These are phyloP conservation scores for Aspergillus tanneri DNA, from an alignment of 2,329 filamentous ascomycete genomes.

Conservation along the genomic window DNA sequence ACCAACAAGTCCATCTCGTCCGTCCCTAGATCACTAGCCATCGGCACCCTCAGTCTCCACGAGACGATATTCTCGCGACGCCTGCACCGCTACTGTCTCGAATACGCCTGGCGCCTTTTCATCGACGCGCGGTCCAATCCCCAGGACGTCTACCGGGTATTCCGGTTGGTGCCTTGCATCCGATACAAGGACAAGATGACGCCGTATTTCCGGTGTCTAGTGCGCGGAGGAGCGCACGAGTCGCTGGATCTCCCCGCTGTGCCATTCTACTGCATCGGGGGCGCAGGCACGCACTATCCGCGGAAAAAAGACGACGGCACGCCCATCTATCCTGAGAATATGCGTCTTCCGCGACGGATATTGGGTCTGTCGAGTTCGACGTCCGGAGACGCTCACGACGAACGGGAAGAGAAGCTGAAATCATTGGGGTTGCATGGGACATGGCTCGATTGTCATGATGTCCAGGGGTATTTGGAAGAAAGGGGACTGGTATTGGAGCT, in stretches of 20 bases:
- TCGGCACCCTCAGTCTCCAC: conserved; percentile 57
- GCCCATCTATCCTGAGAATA: conserved; percentile 30
- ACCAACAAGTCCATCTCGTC: neutral
- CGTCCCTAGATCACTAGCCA: no score
- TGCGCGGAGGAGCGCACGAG: conserved; percentile 43
- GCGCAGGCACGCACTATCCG: conserved; percentile 65
- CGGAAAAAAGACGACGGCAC: conserved; percentile 38
- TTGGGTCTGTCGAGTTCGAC: conserved; percentile 11
- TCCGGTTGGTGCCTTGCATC: conserved; percentile 67
- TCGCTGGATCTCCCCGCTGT: conserved; percentile 59
- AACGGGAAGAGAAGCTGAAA: conserved; percentile 9
- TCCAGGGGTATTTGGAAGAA: conserved; percentile 20
- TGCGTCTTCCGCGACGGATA: conserved; percentile 21
- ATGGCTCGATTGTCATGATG: conserved; percentile 25
- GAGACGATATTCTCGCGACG: conserved; percentile 70
- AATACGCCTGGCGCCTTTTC: conserved; percentile 62
- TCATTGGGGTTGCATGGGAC: conserved; percentile 18
- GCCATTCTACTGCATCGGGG: conserved; percentile 66
- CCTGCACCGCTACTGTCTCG: conserved; percentile 64
- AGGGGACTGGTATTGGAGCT: conserved; percentile 5
- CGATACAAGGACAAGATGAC: conserved; percentile 43
- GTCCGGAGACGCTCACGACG: neutral
- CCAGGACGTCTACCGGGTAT: conserved; percentile 55
- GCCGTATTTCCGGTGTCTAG: conserved; percentile 37
- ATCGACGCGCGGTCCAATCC: conserved; percentile 47